Evolutionary conservation across 1,139 yeast genomes (phyloP), one percentile per base, ranked within the genome.

Genomic region (Suhomyces maxii): DNA sequence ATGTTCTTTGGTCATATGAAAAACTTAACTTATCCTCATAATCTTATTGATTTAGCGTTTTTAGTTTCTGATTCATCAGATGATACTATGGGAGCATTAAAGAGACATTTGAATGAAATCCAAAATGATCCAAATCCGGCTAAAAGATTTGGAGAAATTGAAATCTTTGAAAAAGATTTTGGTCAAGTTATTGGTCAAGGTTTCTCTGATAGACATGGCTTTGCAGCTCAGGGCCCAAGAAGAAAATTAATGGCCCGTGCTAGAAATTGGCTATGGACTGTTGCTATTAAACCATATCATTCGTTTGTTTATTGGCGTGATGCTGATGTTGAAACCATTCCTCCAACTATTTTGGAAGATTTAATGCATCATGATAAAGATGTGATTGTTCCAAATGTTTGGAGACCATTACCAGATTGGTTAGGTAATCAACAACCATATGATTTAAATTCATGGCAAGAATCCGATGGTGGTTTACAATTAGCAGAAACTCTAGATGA

Each of bases 331-430:
- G 81, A 77, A 54, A 77, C 80, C 2, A 76, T 73, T 12, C 80
- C 81, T 12, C 71, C 76, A 3, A 74, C 81, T 5, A 73, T 77
- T 48, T 61, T 77, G 48, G 81, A 77, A 58, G 82, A 77, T 56
- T 69, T 77, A 54, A 77, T 77, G 82, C 80, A 76, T 58, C 81
- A 77, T 56, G 73, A 73, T 58, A 74, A 73, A 57, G 82, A 77
- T 53, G 76, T 77, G 14, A 77, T 65, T 47, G 91, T 89, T 25
- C 96, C 96, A 25, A 89, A 89, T 60, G 95, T 89, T 40, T 89
- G 96, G 96, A 77, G 96, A 56, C 96, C 96, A 1, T 70, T 89
- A 52, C 96, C 96, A 1, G 93, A 86, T 64, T 88, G 93, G 91
- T 75, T 88, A 48, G 95, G 95, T 7, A 84, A 84, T 60, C 91